phyloP scores from a whole-genome alignment of 257 asterid genomes.

The Capsicum baccatum region DNA sequence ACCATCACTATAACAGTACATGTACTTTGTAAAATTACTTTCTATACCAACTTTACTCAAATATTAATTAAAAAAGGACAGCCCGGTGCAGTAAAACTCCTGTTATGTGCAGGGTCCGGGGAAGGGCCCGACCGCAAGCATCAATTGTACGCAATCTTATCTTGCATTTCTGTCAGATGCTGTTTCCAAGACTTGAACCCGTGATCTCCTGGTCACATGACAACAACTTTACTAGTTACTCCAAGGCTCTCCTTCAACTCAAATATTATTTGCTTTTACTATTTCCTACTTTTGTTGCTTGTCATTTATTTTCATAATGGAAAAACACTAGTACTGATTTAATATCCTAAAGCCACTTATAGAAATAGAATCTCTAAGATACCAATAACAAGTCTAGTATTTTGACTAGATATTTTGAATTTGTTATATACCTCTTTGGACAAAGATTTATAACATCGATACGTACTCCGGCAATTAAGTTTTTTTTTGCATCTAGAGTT shows the following conservation, averaged over 20 bases:
- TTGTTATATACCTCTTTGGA: not conserved
- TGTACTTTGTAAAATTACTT: not conserved
- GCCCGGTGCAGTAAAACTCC: too few relatives aligned
- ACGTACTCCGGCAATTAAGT: not conserved
- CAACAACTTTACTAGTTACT: too few relatives aligned
- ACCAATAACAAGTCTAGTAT: conserved; percentile 12
- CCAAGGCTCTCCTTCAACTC: not conserved
- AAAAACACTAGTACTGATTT: not conserved
- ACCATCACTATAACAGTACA: not conserved
- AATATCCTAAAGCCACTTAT: not conserved
- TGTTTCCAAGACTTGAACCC: too few relatives aligned
- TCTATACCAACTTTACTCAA: not conserved
- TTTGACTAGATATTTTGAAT: not conserved
- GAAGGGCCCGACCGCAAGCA: too few relatives aligned
- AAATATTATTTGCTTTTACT: not conserved
- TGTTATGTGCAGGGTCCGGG: too few relatives aligned
- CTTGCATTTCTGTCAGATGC: too few relatives aligned
- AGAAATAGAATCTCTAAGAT: conserved; percentile 4
- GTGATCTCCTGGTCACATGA: too few relatives aligned
- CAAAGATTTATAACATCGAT: not conserved
- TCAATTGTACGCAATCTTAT: too few relatives aligned
- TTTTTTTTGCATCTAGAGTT: not conserved
- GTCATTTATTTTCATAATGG: not conserved
- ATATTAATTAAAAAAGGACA: not conserved
- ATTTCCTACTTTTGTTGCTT: not conserved